Evolutionary conservation across 129 eudicot species (phyloP), one percentile per base, ranked within the genome.

Genomic region (Pulicaria dysenterica): DNA sequence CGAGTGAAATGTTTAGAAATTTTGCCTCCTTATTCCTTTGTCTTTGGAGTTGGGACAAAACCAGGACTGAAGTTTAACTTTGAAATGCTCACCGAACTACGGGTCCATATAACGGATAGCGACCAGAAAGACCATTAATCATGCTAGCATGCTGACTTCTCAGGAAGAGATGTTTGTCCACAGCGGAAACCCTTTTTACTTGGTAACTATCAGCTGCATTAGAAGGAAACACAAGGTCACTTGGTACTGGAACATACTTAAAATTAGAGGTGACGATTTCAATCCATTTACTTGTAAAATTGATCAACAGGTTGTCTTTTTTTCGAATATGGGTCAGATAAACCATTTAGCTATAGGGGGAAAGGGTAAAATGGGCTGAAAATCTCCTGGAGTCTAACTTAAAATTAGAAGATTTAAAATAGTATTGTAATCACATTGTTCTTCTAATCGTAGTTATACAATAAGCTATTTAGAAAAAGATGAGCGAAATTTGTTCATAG

Each of bases 141-240:
- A 90, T 90, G 84, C 96, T 94, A 46, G 93, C 74, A 78, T 94
- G 98, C 79, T 94, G 98, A 80, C 92, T 76, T 64, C 81, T 83
- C 14, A 90, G 68, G 70, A 87, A 86, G 54, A 94, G 96, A 41
- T 75, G 53, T 75, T 31, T 90, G 78, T 94, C 98, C 8, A 82
- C 67, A 39, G 89, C 81, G 37, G 90, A 73, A 70, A 90, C 90
- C 72, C 86, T 81, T 70, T 87, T 86, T 41, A 48, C 80, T 82
- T 83, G 91, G 77, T 79, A 81, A 67, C 83, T 83, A 64, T 77
- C 87, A 51, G 67, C 85, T 76, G 78, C 77, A 73, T 67, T 16
- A 64, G 34, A 73, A 58, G 31, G 10, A 70, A 47, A 70, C 45
- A 12, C 17, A 43, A 8, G 51, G 51, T 43, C 56, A 77, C 24